phyloP scores from a whole-genome alignment of 2,329 filamentous ascomycete genomes.

The Nemania bipapillata region DNA sequence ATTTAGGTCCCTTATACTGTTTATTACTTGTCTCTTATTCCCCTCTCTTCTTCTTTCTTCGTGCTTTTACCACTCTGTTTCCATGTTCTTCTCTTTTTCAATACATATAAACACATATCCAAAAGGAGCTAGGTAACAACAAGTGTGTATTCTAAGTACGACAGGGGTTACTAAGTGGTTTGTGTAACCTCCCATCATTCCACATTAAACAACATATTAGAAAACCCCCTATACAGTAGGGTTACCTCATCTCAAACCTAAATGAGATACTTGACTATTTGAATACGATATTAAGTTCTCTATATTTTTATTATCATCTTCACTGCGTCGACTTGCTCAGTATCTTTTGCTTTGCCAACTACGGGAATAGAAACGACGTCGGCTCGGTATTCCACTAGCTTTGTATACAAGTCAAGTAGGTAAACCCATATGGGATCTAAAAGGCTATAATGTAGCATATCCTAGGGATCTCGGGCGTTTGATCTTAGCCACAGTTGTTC shows the following conservation, averaged over 20 bases:
- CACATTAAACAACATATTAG: neutral
- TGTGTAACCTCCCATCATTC: neutral
- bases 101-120: too few species aligned
- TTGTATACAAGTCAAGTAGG: neutral
- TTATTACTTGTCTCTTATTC: neutral
- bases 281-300: neutral
- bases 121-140: too few species aligned
- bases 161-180: neutral
- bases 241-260: neutral
- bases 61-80: neutral
- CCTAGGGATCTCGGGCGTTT: too few species aligned
- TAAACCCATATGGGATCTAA: too few species aligned
- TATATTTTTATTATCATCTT: neutral
- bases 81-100: neutral
- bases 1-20: neutral
- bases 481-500: too few species aligned
- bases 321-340: neutral
- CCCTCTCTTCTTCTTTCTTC: neutral
- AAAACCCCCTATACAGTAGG: neutral
- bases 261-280: neutral
- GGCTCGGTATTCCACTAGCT: neutral
- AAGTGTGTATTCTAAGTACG: too few species aligned
- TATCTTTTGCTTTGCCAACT: neutral
- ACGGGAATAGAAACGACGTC: neutral
- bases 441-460: too few species aligned